A percentile compares a stretch with the other conserved stretches of the same genome.
These are phyloP conservation scores for Hanseniaspora uvarum DNA, from an alignment of 1,139 yeast species.

Conservation along the genomic window DNA sequence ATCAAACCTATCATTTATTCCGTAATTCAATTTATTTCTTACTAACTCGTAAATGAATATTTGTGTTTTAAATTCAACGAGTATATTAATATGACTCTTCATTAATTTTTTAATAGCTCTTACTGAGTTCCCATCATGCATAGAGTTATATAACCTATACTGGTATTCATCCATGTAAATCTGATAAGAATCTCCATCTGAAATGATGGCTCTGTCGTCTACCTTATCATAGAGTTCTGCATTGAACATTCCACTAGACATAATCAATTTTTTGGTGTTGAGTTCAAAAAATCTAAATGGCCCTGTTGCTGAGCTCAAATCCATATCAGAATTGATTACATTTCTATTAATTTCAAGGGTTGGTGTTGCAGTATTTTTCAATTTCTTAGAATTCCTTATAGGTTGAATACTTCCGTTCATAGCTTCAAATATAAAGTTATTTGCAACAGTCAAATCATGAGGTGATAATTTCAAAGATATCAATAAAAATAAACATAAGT, in stretches of 20 bases:
- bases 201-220: conserved; percentile 1
- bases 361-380: background rate
- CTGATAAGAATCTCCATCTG: conserved; percentile 16
- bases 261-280: conserved; percentile 8
- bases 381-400: conserved; percentile 5
- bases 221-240: background rate
- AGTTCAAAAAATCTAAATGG: conserved; percentile 13
- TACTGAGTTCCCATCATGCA: conserved; percentile 18
- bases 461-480: conserved; percentile 15
- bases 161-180: conserved; percentile 14
- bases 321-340: background rate
- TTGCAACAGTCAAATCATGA: conserved; percentile 11
- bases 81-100: conserved; percentile 70
- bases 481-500: conserved; percentile 14
- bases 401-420: conserved; percentile 17
- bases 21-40: conserved; percentile 9
- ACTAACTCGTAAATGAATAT: conserved; percentile 84
- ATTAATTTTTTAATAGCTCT: conserved; percentile 41
- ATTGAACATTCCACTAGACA: conserved; percentile 10
- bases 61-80: conserved; percentile 82
- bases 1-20: conserved; percentile 15
- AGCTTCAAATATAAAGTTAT: conserved; percentile 15
- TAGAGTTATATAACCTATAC: conserved; percentile 15
- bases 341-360: background rate
- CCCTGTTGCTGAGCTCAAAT: background rate